These are phyloP conservation scores for Misopates orontium DNA, from an alignment of 257 asterid species.

Conservation along the genomic window DNA sequence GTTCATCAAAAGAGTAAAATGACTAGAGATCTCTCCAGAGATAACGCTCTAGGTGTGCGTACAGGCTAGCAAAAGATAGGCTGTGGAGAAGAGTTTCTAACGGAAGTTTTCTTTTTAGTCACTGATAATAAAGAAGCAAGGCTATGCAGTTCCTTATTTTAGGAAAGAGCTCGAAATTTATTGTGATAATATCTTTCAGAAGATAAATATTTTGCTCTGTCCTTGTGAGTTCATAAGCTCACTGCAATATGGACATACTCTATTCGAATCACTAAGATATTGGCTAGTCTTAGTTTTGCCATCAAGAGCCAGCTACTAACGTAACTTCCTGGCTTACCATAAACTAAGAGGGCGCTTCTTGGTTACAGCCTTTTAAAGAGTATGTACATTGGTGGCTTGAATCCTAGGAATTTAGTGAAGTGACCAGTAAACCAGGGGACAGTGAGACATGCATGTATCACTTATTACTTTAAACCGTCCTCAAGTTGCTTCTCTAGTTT, in stretches of 20 bases:
- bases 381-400: too few species aligned
- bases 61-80: background rate
- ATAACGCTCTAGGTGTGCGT: too few species aligned
- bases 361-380: too few species aligned
- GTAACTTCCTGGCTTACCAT: background rate
- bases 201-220: background rate
- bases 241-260: background rate
- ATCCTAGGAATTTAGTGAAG: background rate
- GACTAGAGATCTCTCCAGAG: too few species aligned
- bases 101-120: too few species aligned
- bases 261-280: background rate
- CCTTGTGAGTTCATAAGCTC: background rate
- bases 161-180: too few species aligned
- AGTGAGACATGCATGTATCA: background rate
- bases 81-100: too few species aligned
- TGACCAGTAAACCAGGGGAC: background rate
- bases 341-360: background rate
- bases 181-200: conserved; percentile 11
- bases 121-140: too few species aligned
- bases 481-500: too few species aligned
- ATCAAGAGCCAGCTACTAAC: background rate
- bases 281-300: background rate
- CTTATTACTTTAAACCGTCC: too few species aligned
- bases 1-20: too few species aligned
- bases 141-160: too few species aligned